phyloP scores from a whole-genome alignment of 805 yeast species.

The Wickerhamiella vanderwaltii region DNA sequence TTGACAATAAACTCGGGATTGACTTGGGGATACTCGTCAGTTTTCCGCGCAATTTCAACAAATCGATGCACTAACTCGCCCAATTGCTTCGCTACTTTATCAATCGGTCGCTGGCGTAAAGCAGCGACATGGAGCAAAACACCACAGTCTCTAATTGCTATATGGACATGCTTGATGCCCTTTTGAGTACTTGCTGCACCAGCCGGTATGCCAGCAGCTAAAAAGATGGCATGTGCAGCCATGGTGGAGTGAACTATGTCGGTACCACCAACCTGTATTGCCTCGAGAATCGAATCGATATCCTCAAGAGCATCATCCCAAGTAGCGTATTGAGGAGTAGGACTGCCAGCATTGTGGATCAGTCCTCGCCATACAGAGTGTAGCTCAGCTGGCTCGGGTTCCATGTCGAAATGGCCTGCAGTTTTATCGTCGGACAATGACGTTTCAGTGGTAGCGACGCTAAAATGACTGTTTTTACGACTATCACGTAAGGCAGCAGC shows the following conservation, averaged over 20 bases:
- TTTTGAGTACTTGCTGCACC: not conserved
- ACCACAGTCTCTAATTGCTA: not conserved
- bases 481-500: not conserved
- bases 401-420: not conserved
- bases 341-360: not conserved
- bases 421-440: not conserved
- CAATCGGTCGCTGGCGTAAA: constrained; percentile 3
- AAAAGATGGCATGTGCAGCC: constrained; percentile 3
- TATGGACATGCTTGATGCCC: not conserved
- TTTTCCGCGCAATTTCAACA: not conserved
- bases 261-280: not conserved
- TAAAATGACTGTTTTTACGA: constrained; percentile 8
- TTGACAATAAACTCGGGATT: constrained; percentile 3
- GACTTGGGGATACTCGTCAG: not conserved
- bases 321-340: constrained; percentile 3
- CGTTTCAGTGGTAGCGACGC: not conserved
- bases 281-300: not conserved
- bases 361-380: constrained; percentile 4
- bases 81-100: not conserved
- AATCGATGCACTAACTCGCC: not conserved
- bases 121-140: not conserved
- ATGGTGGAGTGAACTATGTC: not conserved
- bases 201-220: constrained; percentile 7
- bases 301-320: constrained; percentile 6
- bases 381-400: not conserved